Conservation (phyloP, 2,329 filamentous ascomycete species). For the Parastagonospora avenae region DNA sequence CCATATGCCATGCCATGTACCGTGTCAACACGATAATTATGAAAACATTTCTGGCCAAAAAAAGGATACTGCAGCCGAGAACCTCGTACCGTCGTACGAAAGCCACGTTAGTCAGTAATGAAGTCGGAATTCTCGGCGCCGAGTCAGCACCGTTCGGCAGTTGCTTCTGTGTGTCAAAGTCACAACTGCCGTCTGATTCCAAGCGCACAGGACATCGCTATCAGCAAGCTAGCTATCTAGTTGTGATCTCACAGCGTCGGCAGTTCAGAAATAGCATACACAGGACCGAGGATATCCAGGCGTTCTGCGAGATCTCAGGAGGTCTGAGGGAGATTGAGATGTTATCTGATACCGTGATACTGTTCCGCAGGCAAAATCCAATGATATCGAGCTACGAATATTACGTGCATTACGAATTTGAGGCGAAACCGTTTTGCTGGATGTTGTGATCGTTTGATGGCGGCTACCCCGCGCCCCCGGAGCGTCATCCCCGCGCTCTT, state of each 20-base stretch:
- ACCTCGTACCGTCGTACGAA: no score
- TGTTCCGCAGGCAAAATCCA: neutral
- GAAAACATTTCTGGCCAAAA: no score
- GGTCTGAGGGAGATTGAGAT: conserved; percentile 6
- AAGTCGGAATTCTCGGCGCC: no score
- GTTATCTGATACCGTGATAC: neutral
- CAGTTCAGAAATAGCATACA: conserved; percentile 17
- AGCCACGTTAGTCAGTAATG: no score
- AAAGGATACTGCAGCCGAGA: no score
- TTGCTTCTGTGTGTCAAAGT: conserved; percentile 14
- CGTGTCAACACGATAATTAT: no score
- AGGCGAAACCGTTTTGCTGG: conserved; percentile 5
- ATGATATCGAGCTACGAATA: neutral
- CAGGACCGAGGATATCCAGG: no score
- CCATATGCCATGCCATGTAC: no score
- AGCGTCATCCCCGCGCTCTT: conserved; percentile 12
- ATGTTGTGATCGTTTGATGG: conserved; percentile 5
- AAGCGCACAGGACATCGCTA: conserved; percentile 12
- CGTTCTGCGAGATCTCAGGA: neutral
- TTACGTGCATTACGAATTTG: conserved; percentile 2
- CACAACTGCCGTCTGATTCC: conserved; percentile 21
- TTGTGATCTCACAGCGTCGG: conserved; percentile 8
- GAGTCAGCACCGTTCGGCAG: conserved; percentile 12
- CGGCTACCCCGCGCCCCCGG: conserved; percentile 15
- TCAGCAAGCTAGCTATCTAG: conserved; percentile 9